Evolutionary conservation across 768 basidiomycete genomes (phyloP), one percentile per base, ranked within the genome.

Genomic region (Gloeophyllum trabeum): DNA sequence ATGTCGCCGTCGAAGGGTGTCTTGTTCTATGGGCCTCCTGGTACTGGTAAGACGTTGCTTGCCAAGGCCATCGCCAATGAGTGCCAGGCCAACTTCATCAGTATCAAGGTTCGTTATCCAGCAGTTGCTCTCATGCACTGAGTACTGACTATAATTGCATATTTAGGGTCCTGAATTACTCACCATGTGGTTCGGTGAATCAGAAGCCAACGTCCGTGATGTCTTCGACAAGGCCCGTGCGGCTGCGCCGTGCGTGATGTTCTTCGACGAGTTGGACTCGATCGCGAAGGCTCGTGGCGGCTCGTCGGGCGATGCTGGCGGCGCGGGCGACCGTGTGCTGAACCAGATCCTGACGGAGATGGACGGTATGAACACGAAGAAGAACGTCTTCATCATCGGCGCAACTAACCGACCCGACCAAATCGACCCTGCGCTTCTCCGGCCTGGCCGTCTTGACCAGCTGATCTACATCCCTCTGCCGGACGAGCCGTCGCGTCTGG

Each of bases 181-280:
- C 34, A 99, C 93, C 4, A 98, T 98, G 94, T 99, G 96, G 92
- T 98, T 99, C 65, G 96, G 96, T 79, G 96, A 99, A 74, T 98
- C 94, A 4, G 96, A 99, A 69, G 96, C 94, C 50, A 99, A 99
- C 56, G 96, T 99, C 47, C 90, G 96, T 53, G 94, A 98, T 53
- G 91, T 98, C 49, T 99, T 99, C 64, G 96, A 99, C 76, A 98
- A 98, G 67, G 96, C 96, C 23, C 89, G 96, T 52, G 96, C 96
- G 14, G 96, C 96, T 5, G 94, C 96, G 21, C 96, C 96, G 43
- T 98, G 96, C 59, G 96, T 99, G 53, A 96, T 99, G 91, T 99
- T 99, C 87, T 99, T 99, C 66, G 96, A 99, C 55, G 96, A 99
- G 63, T 72, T 99, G 61, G 96, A 99, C 62, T 96, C 94, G 13